Percentiles rank a stretch among this genome's conserved stretches.
Evolutionary conservation across 1,284 basidiomycete genomes (phyloP).

Genomic region (Leccinum subspadiceum): DNA sequence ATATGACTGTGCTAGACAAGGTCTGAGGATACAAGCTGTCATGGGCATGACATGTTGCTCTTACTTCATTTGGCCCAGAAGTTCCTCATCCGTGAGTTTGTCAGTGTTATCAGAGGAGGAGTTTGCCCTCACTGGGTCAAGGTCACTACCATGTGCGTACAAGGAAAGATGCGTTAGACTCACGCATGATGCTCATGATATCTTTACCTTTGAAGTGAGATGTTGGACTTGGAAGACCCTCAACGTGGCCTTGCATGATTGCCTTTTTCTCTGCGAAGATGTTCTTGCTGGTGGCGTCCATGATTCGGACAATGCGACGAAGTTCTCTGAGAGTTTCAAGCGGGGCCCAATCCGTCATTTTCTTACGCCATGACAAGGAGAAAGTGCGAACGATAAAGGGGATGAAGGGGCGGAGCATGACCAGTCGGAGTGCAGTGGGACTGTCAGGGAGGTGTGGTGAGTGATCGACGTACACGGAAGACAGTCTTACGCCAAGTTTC

Average conservation of each 20-base stretch:
- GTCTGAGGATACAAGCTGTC: not conserved
- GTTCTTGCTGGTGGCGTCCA: slow-evolving; percentile 43
- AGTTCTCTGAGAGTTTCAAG: slow-evolving; percentile 42
- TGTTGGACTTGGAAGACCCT: slow-evolving; percentile 12
- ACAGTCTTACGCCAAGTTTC: slow-evolving; percentile 43
- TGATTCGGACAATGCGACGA: slow-evolving; percentile 46
- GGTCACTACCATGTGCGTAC: not conserved
- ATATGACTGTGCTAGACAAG: slow-evolving; percentile 34
- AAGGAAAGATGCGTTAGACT: slow-evolving; percentile 20
- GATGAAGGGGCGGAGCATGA: slow-evolving; percentile 46
- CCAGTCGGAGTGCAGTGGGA: slow-evolving; percentile 44
- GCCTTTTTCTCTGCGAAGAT: slow-evolving; percentile 41
- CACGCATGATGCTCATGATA: slow-evolving; percentile 50
- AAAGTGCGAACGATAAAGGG: slow-evolving; percentile 46
- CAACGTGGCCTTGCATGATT: slow-evolving; percentile 22
- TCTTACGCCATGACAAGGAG: slow-evolving; percentile 43
- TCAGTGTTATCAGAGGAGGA: slow-evolving; percentile 28
- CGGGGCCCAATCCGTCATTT: slow-evolving; percentile 45
- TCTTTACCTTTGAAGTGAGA: slow-evolving; percentile 38
- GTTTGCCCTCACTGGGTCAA: slow-evolving; percentile 31
- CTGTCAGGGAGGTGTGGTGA: slow-evolving; percentile 25
- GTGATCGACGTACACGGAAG: not conserved
- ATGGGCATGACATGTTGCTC: not conserved
- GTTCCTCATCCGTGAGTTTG: slow-evolving; percentile 33
- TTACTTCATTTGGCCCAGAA: slow-evolving; percentile 36